phyloP scores from a whole-genome alignment of 2,329 filamentous ascomycete species.

The Ceratocystiopsis brevicomis region DNA sequence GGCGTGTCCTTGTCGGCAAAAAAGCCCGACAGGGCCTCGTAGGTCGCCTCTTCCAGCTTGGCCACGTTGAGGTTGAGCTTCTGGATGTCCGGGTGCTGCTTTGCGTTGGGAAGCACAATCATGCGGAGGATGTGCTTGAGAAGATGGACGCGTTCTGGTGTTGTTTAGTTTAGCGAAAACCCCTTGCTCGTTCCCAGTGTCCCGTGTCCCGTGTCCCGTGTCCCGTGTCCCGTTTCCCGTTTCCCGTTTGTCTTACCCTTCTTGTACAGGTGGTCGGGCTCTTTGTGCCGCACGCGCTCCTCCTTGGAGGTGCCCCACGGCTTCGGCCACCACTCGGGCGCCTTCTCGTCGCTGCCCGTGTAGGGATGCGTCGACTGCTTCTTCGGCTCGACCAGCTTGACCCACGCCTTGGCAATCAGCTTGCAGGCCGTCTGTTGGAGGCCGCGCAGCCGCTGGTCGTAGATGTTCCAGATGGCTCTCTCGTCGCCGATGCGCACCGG shows the following conservation, averaged over 20 bases:
- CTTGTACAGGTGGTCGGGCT: constrained; percentile 56
- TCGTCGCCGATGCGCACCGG: constrained; percentile 34
- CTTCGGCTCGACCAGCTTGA: constrained; percentile 57
- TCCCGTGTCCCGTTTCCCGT: no score
- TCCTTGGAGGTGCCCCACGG: constrained; percentile 30
- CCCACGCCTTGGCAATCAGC: constrained; percentile 54
- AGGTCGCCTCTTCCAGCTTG: constrained; percentile 39
- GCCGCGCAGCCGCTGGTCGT: constrained; percentile 40
- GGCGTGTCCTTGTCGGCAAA: constrained; percentile 36
- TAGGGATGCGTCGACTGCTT: constrained; percentile 62
- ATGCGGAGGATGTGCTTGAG: constrained; percentile 41
- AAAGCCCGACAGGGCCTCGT: constrained; percentile 37
- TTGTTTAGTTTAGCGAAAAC: no score
- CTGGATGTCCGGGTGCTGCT: constrained; percentile 31
- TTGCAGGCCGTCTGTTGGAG: constrained; percentile 57
- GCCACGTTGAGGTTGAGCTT: constrained; percentile 33
- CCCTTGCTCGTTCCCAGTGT: constrained; percentile 20
- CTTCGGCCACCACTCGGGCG: constrained; percentile 49
- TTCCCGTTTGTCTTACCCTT: constrained; percentile 49
- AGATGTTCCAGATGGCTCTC: constrained; percentile 37
- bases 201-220: no score
- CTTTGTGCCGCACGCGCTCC: constrained; percentile 44
- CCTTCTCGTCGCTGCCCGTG: constrained; percentile 41
- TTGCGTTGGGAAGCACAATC: constrained; percentile 29
- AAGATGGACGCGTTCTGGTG: constrained; percentile 36